A percentile compares a stretch with the other conserved stretches of the same genome.
These are phyloP conservation scores for Aspergillus pseudoterreus DNA, from an alignment of 2,329 filamentous ascomycete genomes.

Conservation along the genomic window DNA sequence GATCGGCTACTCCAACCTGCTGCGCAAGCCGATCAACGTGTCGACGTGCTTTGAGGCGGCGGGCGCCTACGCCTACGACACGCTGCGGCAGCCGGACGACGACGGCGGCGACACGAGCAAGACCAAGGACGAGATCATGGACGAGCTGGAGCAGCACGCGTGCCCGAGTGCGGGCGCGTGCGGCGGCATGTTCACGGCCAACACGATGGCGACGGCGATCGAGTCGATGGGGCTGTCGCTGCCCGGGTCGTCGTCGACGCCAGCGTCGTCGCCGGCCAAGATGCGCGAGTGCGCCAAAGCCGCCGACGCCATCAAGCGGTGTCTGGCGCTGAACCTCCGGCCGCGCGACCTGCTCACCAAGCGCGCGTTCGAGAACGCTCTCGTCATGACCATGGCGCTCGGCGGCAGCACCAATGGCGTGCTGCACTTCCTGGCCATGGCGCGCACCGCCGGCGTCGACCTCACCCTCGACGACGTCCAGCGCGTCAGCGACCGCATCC, in stretches of 20 bases:
- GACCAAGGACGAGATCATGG: slow-evolving; percentile 72
- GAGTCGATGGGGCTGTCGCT: slow-evolving; percentile 83
- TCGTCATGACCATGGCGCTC: slow-evolving; percentile 88
- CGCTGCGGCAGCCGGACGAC: slow-evolving; percentile 62
- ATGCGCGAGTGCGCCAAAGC: slow-evolving; percentile 80
- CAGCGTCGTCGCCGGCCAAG: slow-evolving; percentile 77
- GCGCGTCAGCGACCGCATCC: slow-evolving; percentile 74
- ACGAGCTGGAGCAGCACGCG: slow-evolving; percentile 75
- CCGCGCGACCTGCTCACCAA: slow-evolving; percentile 78
- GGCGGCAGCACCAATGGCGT: slow-evolving; percentile 87
- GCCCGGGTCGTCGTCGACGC: slow-evolving; percentile 79
- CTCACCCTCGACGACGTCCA: slow-evolving; percentile 80
- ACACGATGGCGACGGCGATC: slow-evolving; percentile 88
- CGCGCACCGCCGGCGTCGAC: slow-evolving; percentile 73
- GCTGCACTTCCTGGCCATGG: slow-evolving; percentile 86
- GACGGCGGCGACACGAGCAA: slow-evolving; percentile 61
- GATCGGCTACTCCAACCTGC: slow-evolving; percentile 74
- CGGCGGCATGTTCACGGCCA: slow-evolving; percentile 91
- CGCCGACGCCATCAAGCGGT: slow-evolving; percentile 71
- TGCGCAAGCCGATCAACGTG: slow-evolving; percentile 80
- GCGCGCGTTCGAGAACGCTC: slow-evolving; percentile 78
- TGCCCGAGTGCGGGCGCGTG: slow-evolving; percentile 78
- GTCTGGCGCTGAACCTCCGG: slow-evolving; percentile 78
- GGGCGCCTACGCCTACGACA: slow-evolving; percentile 76
- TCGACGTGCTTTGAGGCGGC: slow-evolving; percentile 83